These are phyloP conservation scores for Eimeria tenella DNA, from an alignment of 169 alveolate genomes.

Conservation along the genomic window DNA sequence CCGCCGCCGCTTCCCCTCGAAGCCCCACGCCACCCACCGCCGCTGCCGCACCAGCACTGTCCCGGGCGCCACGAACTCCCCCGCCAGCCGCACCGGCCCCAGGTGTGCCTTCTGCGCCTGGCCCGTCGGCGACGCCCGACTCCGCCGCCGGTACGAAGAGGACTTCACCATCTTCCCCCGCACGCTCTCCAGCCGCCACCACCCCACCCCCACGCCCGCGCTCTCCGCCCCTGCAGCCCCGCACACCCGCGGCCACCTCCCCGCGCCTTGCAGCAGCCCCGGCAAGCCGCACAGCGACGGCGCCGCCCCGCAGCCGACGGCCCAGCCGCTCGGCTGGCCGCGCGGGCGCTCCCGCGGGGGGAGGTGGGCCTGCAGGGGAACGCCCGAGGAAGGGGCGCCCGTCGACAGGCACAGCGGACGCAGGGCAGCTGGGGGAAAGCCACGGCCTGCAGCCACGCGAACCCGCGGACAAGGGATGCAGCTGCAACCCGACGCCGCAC, in stretches of 20 bases:
- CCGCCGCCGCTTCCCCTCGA: slow-evolving; percentile 83
- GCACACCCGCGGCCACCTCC: too few relatives aligned
- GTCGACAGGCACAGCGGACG: too few relatives aligned
- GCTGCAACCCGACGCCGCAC: too few relatives aligned
- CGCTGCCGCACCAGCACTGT: slow-evolving; percentile 85
- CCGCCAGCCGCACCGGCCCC: slow-evolving; percentile 89
- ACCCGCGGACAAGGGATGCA: background rate
- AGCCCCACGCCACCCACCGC: slow-evolving; percentile 86
- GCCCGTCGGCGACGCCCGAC: slow-evolving; percentile 92
- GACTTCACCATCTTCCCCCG: slow-evolving; percentile 90
- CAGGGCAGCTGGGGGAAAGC: background rate
- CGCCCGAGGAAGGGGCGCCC: background rate
- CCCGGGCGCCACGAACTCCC: slow-evolving; percentile 90
- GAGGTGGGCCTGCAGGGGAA: background rate
- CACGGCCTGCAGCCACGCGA: background rate
- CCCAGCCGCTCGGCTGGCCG: too few relatives aligned
- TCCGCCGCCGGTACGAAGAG: slow-evolving; percentile 89
- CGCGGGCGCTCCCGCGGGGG: background rate
- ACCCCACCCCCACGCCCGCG: background rate
- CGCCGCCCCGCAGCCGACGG: too few relatives aligned
- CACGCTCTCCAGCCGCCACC: background rate
- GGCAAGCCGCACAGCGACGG: too few relatives aligned
- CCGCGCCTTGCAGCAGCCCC: too few relatives aligned
- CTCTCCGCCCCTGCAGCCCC: too few relatives aligned
- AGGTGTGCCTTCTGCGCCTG: slow-evolving; percentile 90